Conservation (phyloP, 352 stramenopile species). For the Phytophthora tentaculata region DNA sequence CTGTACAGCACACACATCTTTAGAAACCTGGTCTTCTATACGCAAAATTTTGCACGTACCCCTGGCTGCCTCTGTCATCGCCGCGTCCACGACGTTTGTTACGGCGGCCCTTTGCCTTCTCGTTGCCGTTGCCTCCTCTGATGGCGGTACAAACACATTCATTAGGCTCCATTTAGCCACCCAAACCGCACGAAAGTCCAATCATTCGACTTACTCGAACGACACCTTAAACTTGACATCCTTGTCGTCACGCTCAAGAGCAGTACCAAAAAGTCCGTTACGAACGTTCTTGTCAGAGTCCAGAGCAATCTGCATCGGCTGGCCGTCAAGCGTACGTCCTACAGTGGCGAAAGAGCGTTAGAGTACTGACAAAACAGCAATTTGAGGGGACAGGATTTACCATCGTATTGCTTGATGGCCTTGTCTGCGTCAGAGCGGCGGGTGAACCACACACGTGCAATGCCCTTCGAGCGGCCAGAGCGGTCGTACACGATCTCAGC, state of each 20-base stretch:
- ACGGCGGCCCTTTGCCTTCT: slow-evolving; percentile 48
- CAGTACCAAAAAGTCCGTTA: slow-evolving; percentile 79
- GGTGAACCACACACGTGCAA: slow-evolving; percentile 80
- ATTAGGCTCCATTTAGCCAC: slow-evolving; percentile 13
- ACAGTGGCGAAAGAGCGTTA: slow-evolving; percentile 4
- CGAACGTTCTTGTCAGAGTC: slow-evolving; percentile 78
- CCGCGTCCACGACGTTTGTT: slow-evolving; percentile 52
- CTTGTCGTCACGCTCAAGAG: slow-evolving; percentile 62
- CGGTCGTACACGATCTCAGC: slow-evolving; percentile 86
- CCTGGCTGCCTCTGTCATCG: slow-evolving; percentile 28
- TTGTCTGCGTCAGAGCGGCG: slow-evolving; percentile 75
- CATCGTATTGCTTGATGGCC: slow-evolving; percentile 86
- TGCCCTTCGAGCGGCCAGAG: slow-evolving; percentile 82
- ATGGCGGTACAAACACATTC: not conserved
- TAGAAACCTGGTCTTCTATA: slow-evolving; percentile 6
- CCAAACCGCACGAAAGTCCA: not conserved
- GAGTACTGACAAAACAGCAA: not conserved
- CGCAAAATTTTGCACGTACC: slow-evolving; percentile 15
- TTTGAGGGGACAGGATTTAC: slow-evolving; percentile 24
- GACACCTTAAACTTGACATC: slow-evolving; percentile 85
- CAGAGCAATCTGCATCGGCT: slow-evolving; percentile 78
- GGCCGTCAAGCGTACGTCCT: slow-evolving; percentile 78
- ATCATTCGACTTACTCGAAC: slow-evolving; percentile 51
- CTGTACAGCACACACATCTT: slow-evolving; percentile 12
- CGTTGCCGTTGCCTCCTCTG: slow-evolving; percentile 40